Conservation (phyloP, 2,329 filamentous ascomycete species). For the Amphichorda felina region DNA sequence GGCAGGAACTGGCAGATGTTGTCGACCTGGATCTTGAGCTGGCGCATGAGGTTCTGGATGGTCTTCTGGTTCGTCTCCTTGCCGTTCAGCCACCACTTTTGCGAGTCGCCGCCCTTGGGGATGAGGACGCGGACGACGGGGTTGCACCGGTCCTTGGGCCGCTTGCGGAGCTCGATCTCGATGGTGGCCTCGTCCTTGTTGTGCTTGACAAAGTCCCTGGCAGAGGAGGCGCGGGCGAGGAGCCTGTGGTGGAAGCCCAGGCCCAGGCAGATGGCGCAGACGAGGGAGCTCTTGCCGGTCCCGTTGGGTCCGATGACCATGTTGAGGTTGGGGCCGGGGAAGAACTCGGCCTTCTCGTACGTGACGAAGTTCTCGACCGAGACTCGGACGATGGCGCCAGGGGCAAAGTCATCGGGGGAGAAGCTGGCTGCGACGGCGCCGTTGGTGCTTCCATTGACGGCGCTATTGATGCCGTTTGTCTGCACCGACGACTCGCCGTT, state of each 20-base stretch:
- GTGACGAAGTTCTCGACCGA: constrained; percentile 86
- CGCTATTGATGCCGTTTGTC: constrained; percentile 4
- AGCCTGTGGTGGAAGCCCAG: constrained; percentile 74
- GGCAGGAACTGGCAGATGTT: constrained; percentile 96
- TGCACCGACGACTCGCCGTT: neutral
- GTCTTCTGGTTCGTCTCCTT: constrained; percentile 47
- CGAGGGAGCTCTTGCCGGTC: constrained; percentile 92
- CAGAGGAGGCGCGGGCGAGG: constrained; percentile 72
- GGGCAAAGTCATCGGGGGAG: constrained; percentile 34
- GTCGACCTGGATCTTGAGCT: constrained; percentile 86
- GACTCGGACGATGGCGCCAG: constrained; percentile 82
- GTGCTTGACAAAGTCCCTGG: constrained; percentile 90
- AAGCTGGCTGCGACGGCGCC: constrained; percentile 6
- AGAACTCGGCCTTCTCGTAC: constrained; percentile 84
- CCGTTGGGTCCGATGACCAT: constrained; percentile 99
- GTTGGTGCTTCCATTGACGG: too few species aligned
- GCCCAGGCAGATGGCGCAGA: constrained; percentile 92
- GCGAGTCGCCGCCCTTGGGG: constrained; percentile 68
- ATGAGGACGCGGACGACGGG: constrained; percentile 66
- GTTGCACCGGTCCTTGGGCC: constrained; percentile 48
- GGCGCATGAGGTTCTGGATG: constrained; percentile 54
- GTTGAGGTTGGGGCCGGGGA: constrained; percentile 83
- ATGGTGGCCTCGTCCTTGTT: constrained; percentile 66
- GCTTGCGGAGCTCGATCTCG: constrained; percentile 78
- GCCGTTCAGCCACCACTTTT: constrained; percentile 68